phyloP scores from a whole-genome alignment of 2,329 filamentous ascomycete genomes.

The Lecanicillium sp. region DNA sequence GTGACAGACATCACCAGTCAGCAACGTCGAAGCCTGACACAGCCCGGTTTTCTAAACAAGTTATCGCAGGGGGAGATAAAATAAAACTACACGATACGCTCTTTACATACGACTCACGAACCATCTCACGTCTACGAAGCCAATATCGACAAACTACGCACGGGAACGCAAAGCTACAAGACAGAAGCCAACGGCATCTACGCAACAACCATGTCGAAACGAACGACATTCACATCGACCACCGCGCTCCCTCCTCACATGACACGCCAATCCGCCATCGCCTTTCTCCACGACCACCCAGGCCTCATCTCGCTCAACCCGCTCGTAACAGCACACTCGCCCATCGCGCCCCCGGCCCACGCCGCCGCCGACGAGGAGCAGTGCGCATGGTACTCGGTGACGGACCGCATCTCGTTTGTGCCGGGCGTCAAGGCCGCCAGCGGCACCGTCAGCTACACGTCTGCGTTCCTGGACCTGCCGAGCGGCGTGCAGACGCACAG shows the following conservation, averaged over 20 bases:
- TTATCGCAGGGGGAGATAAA: no score
- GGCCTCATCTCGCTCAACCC: slow-evolving; percentile 88
- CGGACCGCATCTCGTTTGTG: slow-evolving; percentile 68
- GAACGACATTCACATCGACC: slow-evolving; percentile 61
- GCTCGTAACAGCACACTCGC: slow-evolving; percentile 63
- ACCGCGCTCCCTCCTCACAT: slow-evolving; percentile 67
- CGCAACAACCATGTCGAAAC: slow-evolving; percentile 1
- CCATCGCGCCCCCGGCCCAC: slow-evolving; percentile 57
- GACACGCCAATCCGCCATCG: slow-evolving; percentile 60
- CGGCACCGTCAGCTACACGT: slow-evolving; percentile 58
- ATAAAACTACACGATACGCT: no score
- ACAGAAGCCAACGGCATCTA: no score
- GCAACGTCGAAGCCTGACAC: no score
- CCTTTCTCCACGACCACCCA: slow-evolving; percentile 67
- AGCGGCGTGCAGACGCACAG: slow-evolving; percentile 73
- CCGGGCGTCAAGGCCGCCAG: slow-evolving; percentile 42
- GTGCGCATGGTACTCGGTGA: slow-evolving; percentile 71
- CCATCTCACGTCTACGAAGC: no score
- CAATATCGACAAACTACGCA: no score
- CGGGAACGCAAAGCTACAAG: no score
- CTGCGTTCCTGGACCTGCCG: slow-evolving; percentile 68
- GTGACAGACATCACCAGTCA: no score
- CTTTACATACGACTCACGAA: no score
- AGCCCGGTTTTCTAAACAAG: no score
- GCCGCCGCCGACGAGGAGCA: slow-evolving; percentile 62